These are phyloP conservation scores for Xerocomellus amylosporus DNA, from an alignment of 768 basidiomycete species.

Conservation along the genomic window DNA sequence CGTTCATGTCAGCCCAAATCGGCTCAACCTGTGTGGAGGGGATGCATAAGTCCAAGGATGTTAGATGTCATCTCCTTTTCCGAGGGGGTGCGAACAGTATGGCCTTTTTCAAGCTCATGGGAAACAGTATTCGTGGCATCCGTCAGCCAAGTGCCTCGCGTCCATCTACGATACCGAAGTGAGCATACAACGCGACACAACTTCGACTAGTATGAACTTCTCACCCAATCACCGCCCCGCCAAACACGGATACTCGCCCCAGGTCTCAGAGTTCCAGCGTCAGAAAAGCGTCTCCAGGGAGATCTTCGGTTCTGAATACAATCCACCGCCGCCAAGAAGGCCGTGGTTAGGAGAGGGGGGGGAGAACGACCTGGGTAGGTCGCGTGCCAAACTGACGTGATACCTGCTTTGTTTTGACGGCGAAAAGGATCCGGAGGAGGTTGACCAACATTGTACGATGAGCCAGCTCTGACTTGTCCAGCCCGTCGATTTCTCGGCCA, in stretches of 20 bases:
- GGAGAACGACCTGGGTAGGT: conserved; percentile 97
- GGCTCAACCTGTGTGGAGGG: conserved; percentile 97
- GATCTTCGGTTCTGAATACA: conserved; percentile 98
- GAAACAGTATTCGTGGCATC: conserved; percentile 92
- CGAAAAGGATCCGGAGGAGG: conserved; percentile 91
- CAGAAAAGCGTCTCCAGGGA: conserved; percentile 97
- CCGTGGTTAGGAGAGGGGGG: conserved; percentile 98
- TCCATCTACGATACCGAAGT: conserved; percentile 62
- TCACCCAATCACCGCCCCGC: conserved; percentile 98
- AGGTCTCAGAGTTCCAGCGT: conserved; percentile 96
- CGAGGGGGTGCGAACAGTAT: conserved; percentile 96
- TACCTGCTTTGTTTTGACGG: conserved; percentile 97
- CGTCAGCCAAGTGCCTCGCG: conserved; percentile 97
- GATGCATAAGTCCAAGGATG: conserved; percentile 98
- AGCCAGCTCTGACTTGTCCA: conserved; percentile 96
- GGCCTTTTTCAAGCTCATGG: conserved; percentile 78
- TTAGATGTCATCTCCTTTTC: conserved; percentile 99
- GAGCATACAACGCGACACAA: conserved; percentile 8
- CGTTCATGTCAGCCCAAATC: conserved; percentile 98
- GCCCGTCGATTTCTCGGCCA: conserved; percentile 94
- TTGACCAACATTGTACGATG: conserved; percentile 99
- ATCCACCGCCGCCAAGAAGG: conserved; percentile 93
- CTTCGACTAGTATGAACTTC: conserved; percentile 26
- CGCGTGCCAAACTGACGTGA: conserved; percentile 95
- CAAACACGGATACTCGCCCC: conserved; percentile 98